Percentiles rank a stretch among this genome's conserved stretches.
Evolutionary conservation across 1,284 basidiomycete genomes (phyloP).

Genomic region (Cerrena zonata): DNA sequence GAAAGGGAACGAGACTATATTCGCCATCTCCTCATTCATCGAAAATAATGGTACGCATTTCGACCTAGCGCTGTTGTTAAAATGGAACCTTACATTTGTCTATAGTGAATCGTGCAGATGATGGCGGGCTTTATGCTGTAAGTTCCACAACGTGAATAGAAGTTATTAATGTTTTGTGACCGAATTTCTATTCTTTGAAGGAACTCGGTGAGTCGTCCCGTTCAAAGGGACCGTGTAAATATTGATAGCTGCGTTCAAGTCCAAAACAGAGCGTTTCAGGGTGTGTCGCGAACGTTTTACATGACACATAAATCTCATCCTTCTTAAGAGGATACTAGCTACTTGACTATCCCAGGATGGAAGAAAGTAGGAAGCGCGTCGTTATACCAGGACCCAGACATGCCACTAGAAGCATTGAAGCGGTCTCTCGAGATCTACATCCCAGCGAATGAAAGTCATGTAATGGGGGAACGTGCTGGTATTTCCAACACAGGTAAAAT

Average conservation of each 20-base stretch:
- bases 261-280: background rate
- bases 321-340: background rate
- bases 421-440: slow-evolving; percentile 6
- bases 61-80: background rate
- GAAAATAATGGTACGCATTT: slow-evolving; percentile 6
- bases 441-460: slow-evolving; percentile 1
- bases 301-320: too few species aligned
- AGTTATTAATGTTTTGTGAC: background rate
- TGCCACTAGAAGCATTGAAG: slow-evolving; percentile 1
- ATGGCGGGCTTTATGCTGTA: slow-evolving; percentile 8
- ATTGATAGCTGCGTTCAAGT: too few species aligned
- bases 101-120: slow-evolving; percentile 6
- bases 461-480: slow-evolving; percentile 1
- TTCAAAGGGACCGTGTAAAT: background rate
- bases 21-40: slow-evolving; percentile 6
- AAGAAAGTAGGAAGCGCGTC: slow-evolving; percentile 3
- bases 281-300: background rate
- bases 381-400: slow-evolving; percentile 6
- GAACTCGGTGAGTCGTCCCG: background rate
- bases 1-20: slow-evolving; percentile 4
- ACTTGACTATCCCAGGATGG: slow-evolving; percentile 7
- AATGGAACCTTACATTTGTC: background rate
- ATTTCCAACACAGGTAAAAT: slow-evolving; percentile 1
- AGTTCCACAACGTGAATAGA: background rate
- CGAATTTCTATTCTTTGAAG: too few species aligned